Evolutionary conservation across 2,329 filamentous ascomycete genomes (phyloP), one percentile per base, ranked within the genome.

Genomic region (Macrophomina pseudophaseolina): DNA sequence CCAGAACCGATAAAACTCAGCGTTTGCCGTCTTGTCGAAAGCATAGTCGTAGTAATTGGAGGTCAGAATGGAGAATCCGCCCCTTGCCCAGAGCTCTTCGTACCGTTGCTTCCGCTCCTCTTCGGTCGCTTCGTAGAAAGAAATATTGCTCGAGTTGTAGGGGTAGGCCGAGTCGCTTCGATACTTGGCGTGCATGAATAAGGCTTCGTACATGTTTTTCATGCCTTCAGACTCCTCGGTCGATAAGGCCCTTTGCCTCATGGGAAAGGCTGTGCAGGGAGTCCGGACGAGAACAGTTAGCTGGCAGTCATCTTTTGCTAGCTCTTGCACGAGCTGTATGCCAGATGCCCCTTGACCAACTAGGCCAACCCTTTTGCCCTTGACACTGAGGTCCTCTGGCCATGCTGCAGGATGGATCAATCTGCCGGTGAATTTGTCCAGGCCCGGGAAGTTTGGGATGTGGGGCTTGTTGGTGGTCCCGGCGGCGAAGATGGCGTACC

Each of bases 401-500:
- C 63, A 65, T 3, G 35, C 49, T 1, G 63, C 51, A 9, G 63
- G 56, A 38, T 65, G 63, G 38, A 48, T 48, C 23, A 54, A n/a
- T 23, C 56, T 40, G 14, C 64, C 64, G 11, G 23, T 42, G 35
- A 66, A 66, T 0, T 48, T 18, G 14, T 72, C 44, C 11, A 77
- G 64, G 0, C 80, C 81, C 0, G 70, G 64, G 68, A 72, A 76
- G 8, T 73, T 69, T 0, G 81, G 80, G 23, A 79, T 73, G 64
- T 82, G 75, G 12, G 42, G 38, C 51, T 54, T 54, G 11, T 35
- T 38, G 14, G 63, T 51, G 64, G 69, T 0, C 74, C 74, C 69
- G 81, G 81, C 5, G 79, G 77, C 11, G 77, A 70, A 80, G 81
- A n/a, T 82, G 82, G n/a, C 77, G 80, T 38, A 77, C 78, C 33